Base-by-base conservation (phyloP, 2,329 filamentous ascomycete species). In the Cladophialophora psammophila region DNA sequence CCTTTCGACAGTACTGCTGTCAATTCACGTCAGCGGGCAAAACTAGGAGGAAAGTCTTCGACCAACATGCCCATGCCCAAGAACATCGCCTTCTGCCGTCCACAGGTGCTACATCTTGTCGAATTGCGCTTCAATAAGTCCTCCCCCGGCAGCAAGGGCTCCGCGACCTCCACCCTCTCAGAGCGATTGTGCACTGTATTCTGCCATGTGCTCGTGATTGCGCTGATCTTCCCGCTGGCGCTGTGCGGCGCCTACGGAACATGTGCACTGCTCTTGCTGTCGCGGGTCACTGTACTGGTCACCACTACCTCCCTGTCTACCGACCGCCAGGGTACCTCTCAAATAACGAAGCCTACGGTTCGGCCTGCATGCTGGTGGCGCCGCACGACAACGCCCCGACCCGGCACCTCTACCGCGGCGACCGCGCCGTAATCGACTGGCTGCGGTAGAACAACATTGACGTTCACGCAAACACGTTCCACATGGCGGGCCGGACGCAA, bases 371-470 rank as follows among this genome's bases (percentile, higher is more conserved):
- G 45, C 45, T 50, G 45, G 45, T 50, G 5, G 45, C 45, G 13
- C 45, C 45, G 2, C 45, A 50, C 18, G 45, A 50, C 45, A 50
- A 50, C 12, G 45, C 45, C 8, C 26, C 45, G 45, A 26, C 45
- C 5, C 26, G 45, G 45, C 20, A 50, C 18, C 45, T 50, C 45
- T 50, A 50, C 53, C 53, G 53, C 15, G 53, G 53, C 53, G 53
- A 38, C 53, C 53, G 35, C 53, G 53, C 45, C 45, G 10, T 50
- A 8, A 26, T 50, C 45, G 45, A 50, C 45, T 35, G 53, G 53
- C 53, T 56, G 53, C 53, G 31, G 10, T 12, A 56, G 12, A 56
- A 56, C 53, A 56, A 56, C 12, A 56, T 56, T 31, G 15, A 56
- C 4, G 18, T 56, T 10, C 31, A 38, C 7, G 13, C 31, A n/a